Evolutionary conservation across 768 basidiomycete species (phyloP), one percentile per base, ranked within the genome.

Genomic region (Tremella mesenterica): DNA sequence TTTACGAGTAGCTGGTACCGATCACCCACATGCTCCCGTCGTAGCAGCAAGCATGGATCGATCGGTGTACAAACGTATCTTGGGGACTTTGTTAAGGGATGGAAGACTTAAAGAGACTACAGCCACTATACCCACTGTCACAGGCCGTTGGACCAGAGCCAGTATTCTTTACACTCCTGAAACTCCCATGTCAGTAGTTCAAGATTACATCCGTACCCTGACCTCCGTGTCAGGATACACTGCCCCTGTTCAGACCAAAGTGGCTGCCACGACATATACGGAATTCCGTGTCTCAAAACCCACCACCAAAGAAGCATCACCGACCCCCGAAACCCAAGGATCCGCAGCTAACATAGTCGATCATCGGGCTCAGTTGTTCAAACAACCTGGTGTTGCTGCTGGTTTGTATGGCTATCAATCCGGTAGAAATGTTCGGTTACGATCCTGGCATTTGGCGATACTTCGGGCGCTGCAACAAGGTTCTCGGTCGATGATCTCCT

Each of bases 381-480:
- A 79, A 2, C 86, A 92, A 65, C 78, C 80, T 43, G 81, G 80
- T 25, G 83, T 85, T 2, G 64, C 84, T n/a, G 78, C 81, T 2
- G 86, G 89, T 59, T 59, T 81, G 26, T 86, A 86, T 65, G 89
- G 88, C 13, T 88, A 80, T 70, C 79, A 85, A 39, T 75, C 81
- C 13, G 87, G 84, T 13, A 83, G 82, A 61, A 78, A 79, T 27
- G 74, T 81, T 1, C 79, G 89, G 39, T 80, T 81, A 16, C 80
- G 81, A 44, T 55, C 36, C 23, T 44, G 68, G 3, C 60, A 66
- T 46, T 36, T 41, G 9, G 62, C 58, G 6, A 53, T 70, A 18
- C 21, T 69, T 25, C 34, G 44, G 18, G 61, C 62, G 4, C 39
- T 61, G 23, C 21, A 28, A 14, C 30, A 26, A 1, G n/a, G 36